phyloP scores from a whole-genome alignment of 768 basidiomycete species.

The Tylopilus rubrobrunneus region DNA sequence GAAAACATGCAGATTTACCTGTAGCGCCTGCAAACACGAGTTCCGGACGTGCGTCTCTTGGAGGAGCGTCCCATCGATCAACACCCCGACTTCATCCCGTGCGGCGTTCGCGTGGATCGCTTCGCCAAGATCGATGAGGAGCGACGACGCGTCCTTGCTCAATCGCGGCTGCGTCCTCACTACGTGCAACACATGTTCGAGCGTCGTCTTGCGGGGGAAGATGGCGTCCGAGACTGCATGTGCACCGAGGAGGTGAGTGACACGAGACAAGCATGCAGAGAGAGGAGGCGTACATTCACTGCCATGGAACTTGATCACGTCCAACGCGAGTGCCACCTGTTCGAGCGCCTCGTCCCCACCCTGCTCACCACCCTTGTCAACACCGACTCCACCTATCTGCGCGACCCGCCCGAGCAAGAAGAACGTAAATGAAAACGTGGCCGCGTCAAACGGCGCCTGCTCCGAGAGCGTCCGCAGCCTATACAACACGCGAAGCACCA shows the following conservation, averaged over 20 bases:
- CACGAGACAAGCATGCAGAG: not conserved
- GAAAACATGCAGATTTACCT: conserved; percentile 44
- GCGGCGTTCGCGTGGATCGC: conserved; percentile 67
- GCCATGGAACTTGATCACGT: conserved; percentile 35
- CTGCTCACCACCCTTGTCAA: conserved; percentile 15
- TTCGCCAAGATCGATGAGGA: conserved; percentile 77
- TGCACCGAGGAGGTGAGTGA: not conserved
- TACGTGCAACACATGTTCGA: conserved; percentile 66
- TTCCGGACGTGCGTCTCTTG: conserved; percentile 87
- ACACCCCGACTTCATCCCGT: conserved; percentile 54
- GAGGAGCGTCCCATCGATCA: conserved; percentile 72
- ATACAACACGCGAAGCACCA: conserved; percentile 83
- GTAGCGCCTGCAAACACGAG: conserved; percentile 85
- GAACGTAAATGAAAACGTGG: conserved; percentile 79
- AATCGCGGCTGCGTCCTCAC: conserved; percentile 77
- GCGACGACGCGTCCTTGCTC: conserved; percentile 77
- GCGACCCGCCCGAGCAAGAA: conserved; percentile 73
- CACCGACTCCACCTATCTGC: conserved; percentile 60
- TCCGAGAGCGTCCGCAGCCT: conserved; percentile 78
- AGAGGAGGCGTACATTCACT: conserved; percentile 23
- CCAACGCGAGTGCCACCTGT: conserved; percentile 68
- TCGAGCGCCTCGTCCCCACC: conserved; percentile 63
- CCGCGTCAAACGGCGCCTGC: conserved; percentile 75
- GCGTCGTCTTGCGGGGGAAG: conserved; percentile 71
- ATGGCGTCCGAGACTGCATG: conserved; percentile 57